Evolutionary conservation across 306 rosid species (phyloP), one percentile per base, ranked within the genome.

Genomic region (Acacia acuminata): DNA sequence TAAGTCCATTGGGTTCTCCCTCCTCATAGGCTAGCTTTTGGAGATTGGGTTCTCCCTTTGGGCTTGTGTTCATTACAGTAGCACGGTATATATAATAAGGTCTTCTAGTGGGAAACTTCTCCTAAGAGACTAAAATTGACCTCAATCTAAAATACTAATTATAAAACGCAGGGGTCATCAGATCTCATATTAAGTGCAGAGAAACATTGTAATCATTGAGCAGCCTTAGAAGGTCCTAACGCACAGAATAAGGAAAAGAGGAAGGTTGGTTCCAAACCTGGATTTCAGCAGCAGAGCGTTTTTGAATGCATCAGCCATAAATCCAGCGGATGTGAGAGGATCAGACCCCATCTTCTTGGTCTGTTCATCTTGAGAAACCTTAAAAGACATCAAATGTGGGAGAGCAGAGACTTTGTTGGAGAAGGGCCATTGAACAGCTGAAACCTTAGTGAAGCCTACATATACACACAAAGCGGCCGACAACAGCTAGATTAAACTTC

Each of bases 321-420:
- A 78, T 27, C 89, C 89, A 32, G 88, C 7, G 82, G 88, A 77
- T 61, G 79, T 17, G 16, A 79, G 72, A 7, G 90, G 56, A 80
- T 87, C 92, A 73, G 93, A 65, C 38, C 58, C 67, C 69, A 76
- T 79, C 60, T 76, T 90, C 25, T 80, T 80, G 32, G 85, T 63
- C 86, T 80, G 86, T 5, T 90, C 94, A 75, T 90, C 94, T 73
- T 78, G 92, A 84, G 88, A 87, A 87, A 70, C 79, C 83, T 82
- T 89, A 87, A 88, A 90, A 72, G 96, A 80, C 90, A 90, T 85
- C 84, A 91, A 86, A 75, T 85, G 91, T 15, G 98, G 93, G 78
- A 86, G 16, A 47, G 89, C 85, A 81, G 94, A 87, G 71, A 79
- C 89, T 90, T 88, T 88, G 86, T 85, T 92, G 10, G 86, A 82